These are phyloP conservation scores for Platanthera zijinensis DNA, from an alignment of 106 monocot genomes.

Conservation along the genomic window DNA sequence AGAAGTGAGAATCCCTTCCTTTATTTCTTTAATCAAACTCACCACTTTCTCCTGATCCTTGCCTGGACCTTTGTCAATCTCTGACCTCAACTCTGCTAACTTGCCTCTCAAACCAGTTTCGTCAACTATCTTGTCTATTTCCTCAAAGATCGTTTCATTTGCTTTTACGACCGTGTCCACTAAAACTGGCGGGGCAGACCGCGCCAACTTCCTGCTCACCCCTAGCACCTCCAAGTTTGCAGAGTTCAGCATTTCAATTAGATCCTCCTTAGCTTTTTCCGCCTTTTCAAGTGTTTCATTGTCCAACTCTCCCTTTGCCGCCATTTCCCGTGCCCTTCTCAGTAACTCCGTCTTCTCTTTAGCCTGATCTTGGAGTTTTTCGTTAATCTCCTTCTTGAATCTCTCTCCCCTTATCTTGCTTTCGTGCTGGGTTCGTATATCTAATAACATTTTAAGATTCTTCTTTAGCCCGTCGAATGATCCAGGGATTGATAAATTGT, in stretches of 20 bases:
- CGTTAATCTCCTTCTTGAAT: slow-evolving; percentile 69
- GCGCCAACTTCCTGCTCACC: slow-evolving; percentile 23
- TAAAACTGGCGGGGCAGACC: slow-evolving; percentile 27
- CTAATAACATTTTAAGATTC: slow-evolving; percentile 49
- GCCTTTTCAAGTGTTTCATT: slow-evolving; percentile 32
- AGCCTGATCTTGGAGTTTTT: slow-evolving; percentile 35
- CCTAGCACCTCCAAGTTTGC: slow-evolving; percentile 45
- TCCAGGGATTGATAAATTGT: slow-evolving; percentile 34
- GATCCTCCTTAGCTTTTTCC: slow-evolving; percentile 33
- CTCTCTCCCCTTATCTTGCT: slow-evolving; percentile 34
- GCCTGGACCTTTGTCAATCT: slow-evolving; percentile 29
- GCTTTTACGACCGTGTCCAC: slow-evolving; percentile 38
- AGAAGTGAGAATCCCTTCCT: slow-evolving; percentile 37
- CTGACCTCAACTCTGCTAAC: slow-evolving; percentile 43
- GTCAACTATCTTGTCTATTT: slow-evolving; percentile 46
- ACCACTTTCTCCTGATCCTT: slow-evolving; percentile 36
- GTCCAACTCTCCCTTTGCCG: slow-evolving; percentile 41
- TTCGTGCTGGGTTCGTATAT: slow-evolving; percentile 32
- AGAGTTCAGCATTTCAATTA: slow-evolving; percentile 39
- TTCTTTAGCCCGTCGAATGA: slow-evolving; percentile 47
- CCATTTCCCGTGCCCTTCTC: slow-evolving; percentile 34
- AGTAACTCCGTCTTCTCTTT: slow-evolving; percentile 41
- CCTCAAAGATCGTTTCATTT: slow-evolving; percentile 27
- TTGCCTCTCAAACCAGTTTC: slow-evolving; percentile 33
- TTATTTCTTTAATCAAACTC: slow-evolving; percentile 39